A percentile compares a stretch with the other conserved stretches of the same genome.
phyloP scores from a whole-genome alignment of 1,139 yeast species.

The Suhomyces kunorum region DNA sequence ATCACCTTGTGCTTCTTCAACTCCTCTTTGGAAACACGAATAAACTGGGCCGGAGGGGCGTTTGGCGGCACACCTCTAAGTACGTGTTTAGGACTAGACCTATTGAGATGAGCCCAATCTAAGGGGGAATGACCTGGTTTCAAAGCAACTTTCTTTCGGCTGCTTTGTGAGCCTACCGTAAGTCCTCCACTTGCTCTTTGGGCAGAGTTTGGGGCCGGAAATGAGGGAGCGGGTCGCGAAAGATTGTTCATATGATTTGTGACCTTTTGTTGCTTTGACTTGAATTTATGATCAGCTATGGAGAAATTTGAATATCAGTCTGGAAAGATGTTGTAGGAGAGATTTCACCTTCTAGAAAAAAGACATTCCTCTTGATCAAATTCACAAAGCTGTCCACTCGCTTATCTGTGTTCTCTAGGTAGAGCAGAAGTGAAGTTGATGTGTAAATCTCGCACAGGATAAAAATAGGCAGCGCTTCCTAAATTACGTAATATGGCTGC shows the following conservation, averaged over 20 bases:
- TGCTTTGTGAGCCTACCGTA: slow-evolving; percentile 17
- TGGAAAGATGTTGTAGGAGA: too few species aligned
- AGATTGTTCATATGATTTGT: slow-evolving; percentile 4
- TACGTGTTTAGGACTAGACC: slow-evolving; percentile 29
- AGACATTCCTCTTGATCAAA: too few species aligned
- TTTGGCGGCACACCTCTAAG: slow-evolving; percentile 43
- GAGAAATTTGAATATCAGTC: too few species aligned
- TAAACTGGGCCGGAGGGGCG: slow-evolving; percentile 45
- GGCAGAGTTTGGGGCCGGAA: slow-evolving; percentile 44
- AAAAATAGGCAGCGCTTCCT: too few species aligned
- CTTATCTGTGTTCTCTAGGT: too few species aligned
- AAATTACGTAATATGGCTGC: too few species aligned
- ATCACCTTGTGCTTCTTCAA: slow-evolving; percentile 56
- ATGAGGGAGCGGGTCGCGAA: slow-evolving; percentile 16
- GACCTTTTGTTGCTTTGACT: not conserved
- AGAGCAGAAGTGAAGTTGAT: too few species aligned
- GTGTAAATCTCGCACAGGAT: too few species aligned
- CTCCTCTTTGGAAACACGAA: slow-evolving; percentile 61
- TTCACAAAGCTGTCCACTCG: too few species aligned
- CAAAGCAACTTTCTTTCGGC: slow-evolving; percentile 58
- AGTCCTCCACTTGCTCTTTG: slow-evolving; percentile 33
- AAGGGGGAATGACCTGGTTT: slow-evolving; percentile 83
- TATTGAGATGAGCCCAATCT: slow-evolving; percentile 76
- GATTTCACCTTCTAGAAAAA: too few species aligned
- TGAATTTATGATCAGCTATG: too few species aligned